A percentile compares a stretch with the other conserved stretches of the same genome.
These are phyloP conservation scores for Starmerella geochares DNA, from an alignment of 805 yeast genomes.

Conservation along the genomic window DNA sequence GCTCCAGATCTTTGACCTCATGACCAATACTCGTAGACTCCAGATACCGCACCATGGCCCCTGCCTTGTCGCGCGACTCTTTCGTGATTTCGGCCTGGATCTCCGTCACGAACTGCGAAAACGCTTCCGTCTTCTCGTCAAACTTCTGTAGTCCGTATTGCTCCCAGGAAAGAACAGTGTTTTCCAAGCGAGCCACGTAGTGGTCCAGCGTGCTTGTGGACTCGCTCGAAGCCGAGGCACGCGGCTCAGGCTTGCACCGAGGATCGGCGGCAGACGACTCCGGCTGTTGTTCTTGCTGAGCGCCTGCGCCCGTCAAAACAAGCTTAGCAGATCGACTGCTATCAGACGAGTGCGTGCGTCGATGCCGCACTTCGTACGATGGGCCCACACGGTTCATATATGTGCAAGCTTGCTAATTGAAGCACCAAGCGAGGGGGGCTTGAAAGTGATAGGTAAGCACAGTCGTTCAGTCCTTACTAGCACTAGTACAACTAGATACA, in stretches of 20 bases:
- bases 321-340: background rate
- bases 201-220: background rate
- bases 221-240: background rate
- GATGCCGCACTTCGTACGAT: constrained; percentile 4
- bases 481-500: background rate
- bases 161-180: constrained; percentile 30
- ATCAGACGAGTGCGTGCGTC: background rate
- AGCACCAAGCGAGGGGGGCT: background rate
- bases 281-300: background rate
- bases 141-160: constrained; percentile 26
- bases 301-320: background rate
- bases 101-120: constrained; percentile 27
- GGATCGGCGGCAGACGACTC: background rate
- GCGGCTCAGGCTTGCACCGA: constrained; percentile 3
- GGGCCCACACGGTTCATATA: constrained; percentile 4
- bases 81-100: constrained; percentile 29
- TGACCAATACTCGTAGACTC: constrained; percentile 27
- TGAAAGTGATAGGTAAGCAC: background rate
- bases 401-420: background rate
- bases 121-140: constrained; percentile 28
- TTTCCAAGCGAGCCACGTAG: constrained; percentile 10
- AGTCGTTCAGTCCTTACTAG: too few species aligned
- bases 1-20: constrained; percentile 22
- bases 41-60: constrained; percentile 28
- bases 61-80: constrained; percentile 31